phyloP scores from a whole-genome alignment of 495 filamentous ascomycete species.

The Parmelia sp. region DNA sequence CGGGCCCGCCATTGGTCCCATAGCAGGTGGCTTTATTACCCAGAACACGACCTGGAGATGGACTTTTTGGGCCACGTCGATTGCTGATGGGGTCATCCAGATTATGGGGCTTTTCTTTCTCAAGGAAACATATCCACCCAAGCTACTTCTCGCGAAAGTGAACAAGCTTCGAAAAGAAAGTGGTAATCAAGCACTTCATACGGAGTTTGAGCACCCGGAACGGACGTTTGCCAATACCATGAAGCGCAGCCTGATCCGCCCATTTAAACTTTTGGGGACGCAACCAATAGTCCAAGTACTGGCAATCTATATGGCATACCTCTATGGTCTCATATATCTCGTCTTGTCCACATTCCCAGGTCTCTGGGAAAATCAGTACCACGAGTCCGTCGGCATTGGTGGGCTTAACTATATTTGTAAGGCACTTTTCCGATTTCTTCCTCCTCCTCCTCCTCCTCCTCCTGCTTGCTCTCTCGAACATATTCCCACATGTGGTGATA shows the following conservation, averaged over 20 bases:
- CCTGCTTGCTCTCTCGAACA: no score
- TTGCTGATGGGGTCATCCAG: constrained; percentile 58
- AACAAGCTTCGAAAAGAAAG: constrained; percentile 55
- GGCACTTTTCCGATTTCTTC: no score
- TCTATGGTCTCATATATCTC: constrained; percentile 70
- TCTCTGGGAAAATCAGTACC: constrained; percentile 57
- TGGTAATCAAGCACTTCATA: constrained; percentile 54
- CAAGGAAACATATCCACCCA: constrained; percentile 63
- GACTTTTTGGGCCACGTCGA: constrained; percentile 59
- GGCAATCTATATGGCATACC: constrained; percentile 58
- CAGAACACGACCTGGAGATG: constrained; percentile 65
- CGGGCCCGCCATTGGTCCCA: constrained; percentile 59
- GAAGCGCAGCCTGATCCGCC: constrained; percentile 43
- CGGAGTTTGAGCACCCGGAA: constrained; percentile 53
- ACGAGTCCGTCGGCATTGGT: constrained; percentile 53
- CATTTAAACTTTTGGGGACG: constrained; percentile 52
- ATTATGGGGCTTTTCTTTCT: constrained; percentile 59
- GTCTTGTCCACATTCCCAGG: constrained; percentile 61
- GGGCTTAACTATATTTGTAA: constrained; percentile 68
- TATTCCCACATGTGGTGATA: no score
- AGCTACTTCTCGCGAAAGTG: constrained; percentile 52
- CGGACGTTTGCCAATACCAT: constrained; percentile 41
- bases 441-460: no score
- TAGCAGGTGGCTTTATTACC: constrained; percentile 60
- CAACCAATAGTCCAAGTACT: constrained; percentile 56